Evolutionary conservation across 345 rosid genomes (phyloP).

Genomic region (Pugionium cornutum): DNA sequence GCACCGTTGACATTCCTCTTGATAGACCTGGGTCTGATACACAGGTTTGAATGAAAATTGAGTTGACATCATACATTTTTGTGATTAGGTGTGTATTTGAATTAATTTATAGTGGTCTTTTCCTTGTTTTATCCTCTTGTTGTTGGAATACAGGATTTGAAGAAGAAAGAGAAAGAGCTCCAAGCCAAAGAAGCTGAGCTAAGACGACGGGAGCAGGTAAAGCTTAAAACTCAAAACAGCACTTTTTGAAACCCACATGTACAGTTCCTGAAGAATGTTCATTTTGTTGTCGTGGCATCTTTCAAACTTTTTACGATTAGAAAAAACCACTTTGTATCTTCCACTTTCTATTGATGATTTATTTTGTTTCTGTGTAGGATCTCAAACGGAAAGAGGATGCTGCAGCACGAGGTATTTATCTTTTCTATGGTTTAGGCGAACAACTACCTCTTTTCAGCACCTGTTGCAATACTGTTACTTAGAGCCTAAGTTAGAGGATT

Average conservation of each 20-base stretch:
- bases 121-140: not conserved
- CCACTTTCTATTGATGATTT: not conserved
- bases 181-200: constrained; percentile 95
- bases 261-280: not conserved
- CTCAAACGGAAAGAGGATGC: constrained; percentile 90
- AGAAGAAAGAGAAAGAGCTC: constrained; percentile 89
- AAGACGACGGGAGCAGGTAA: constrained; percentile 79
- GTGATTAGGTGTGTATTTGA: not conserved
- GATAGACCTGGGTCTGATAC: constrained; percentile 50
- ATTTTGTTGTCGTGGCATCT: not conserved
- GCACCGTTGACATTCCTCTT: constrained; percentile 89
- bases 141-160: constrained; percentile 59
- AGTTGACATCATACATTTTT: constrained; percentile 11
- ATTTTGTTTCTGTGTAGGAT: constrained; percentile 55
- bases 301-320: not conserved
- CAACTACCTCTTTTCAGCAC: constrained; percentile 11
- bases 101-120: not conserved
- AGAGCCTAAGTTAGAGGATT: not conserved
- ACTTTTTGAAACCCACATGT: not conserved
- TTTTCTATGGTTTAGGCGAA: not conserved
- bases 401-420: constrained; percentile 71
- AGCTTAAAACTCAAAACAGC: not conserved
- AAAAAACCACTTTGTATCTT: constrained; percentile 5
- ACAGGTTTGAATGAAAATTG: constrained; percentile 36
- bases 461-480: not conserved